Evolutionary conservation across 2,329 filamentous ascomycete genomes (phyloP).

Genomic region (Alternaria infectoria): DNA sequence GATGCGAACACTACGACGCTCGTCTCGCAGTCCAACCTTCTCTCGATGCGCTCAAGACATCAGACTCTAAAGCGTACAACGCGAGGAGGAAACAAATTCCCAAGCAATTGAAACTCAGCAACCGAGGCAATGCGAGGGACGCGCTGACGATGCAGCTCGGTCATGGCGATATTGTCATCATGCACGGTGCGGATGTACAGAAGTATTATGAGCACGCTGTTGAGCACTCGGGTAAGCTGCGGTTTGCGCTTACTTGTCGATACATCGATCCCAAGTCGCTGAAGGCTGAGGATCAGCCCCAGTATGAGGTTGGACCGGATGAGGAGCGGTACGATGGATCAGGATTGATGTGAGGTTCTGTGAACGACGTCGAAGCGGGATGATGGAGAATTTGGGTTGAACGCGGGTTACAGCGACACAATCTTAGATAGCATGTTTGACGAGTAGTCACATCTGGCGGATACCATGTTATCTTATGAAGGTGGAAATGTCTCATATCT

Average conservation of each 20-base stretch:
- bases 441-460: neutral
- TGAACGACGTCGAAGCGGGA: neutral
- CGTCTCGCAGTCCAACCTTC: conserved; percentile 42
- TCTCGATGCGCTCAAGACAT: conserved; percentile 30
- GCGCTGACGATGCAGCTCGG: conserved; percentile 57
- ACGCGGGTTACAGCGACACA: neutral
- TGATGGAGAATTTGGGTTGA: neutral
- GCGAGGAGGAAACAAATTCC: conserved; percentile 42
- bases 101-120: conserved; percentile 45
- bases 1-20: conserved; percentile 40
- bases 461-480: neutral
- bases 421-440: neutral
- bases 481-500: neutral
- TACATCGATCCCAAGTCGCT: conserved; percentile 58
- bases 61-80: conserved; percentile 28
- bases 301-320: conserved; percentile 48
- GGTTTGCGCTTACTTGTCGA: conserved; percentile 65
- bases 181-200: conserved; percentile 67
- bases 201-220: conserved; percentile 66
- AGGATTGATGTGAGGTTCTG: neutral
- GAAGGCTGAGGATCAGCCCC: conserved; percentile 45
- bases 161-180: conserved; percentile 70
- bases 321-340: conserved; percentile 46
- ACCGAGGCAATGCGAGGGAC: conserved; percentile 38
- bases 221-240: conserved; percentile 56